phyloP scores from a whole-genome alignment of 305 asterid species.

The Plantago lanceolata region DNA sequence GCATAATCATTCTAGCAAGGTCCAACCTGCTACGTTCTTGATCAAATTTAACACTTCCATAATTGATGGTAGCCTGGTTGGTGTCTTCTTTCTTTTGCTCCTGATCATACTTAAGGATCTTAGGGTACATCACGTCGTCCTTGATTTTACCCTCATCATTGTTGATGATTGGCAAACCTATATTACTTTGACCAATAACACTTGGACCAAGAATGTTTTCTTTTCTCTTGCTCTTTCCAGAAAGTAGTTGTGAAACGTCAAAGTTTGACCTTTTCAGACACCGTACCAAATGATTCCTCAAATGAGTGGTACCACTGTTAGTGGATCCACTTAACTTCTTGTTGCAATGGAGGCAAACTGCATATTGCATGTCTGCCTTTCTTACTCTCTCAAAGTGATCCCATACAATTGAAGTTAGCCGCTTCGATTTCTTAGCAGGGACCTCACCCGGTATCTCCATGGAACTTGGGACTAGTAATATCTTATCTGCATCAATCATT shows the following conservation, averaged over 20 bases:
- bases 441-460: constrained; percentile 72
- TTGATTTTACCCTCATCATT: constrained; percentile 61
- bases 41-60: constrained; percentile 71
- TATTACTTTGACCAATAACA: constrained; percentile 46
- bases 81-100: constrained; percentile 63
- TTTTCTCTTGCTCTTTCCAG: constrained; percentile 80
- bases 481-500: constrained; percentile 30
- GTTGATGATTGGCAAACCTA: constrained; percentile 39
- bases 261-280: constrained; percentile 86
- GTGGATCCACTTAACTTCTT: constrained; percentile 97
- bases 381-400: constrained; percentile 85
- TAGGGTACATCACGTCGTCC: constrained; percentile 61
- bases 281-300: constrained; percentile 84
- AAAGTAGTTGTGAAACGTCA: constrained; percentile 83
- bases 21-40: constrained; percentile 81
- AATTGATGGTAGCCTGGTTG: constrained; percentile 39
- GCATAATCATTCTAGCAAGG: constrained; percentile 93
- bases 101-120: constrained; percentile 53
- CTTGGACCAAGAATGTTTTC: constrained; percentile 53
- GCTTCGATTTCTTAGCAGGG: constrained; percentile 81
- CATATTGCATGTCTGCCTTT: constrained; percentile 84
- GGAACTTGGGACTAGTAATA: constrained; percentile 20
- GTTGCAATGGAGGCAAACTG: constrained; percentile 88
- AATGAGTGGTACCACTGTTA: constrained; percentile 93
- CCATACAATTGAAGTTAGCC: constrained; percentile 94